phyloP scores from a whole-genome alignment of 345 rosid genomes.

The Passiflora organensis region DNA sequence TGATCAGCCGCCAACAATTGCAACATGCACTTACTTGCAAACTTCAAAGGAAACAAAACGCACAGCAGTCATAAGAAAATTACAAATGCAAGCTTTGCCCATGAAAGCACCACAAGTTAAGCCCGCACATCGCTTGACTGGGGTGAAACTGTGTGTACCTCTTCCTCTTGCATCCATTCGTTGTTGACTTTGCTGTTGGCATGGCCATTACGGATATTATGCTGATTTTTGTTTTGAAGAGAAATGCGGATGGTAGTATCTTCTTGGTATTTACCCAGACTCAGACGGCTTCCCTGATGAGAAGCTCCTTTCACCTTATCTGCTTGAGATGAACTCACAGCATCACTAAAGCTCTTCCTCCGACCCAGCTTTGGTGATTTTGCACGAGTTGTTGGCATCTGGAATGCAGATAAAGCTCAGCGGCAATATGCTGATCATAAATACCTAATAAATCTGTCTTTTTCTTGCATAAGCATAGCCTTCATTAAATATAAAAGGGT shows the following conservation, averaged over 20 bases:
- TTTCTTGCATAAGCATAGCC: too few relatives aligned
- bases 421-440: too few relatives aligned
- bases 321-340: conserved; percentile 10
- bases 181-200: conserved; percentile 15
- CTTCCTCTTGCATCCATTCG: conserved; percentile 18
- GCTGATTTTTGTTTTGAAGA: conserved; percentile 17
- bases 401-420: conserved; percentile 7
- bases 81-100: conserved; percentile 16
- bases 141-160: conserved; percentile 6
- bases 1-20: conserved; percentile 30
- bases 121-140: conserved; percentile 23
- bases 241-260: conserved; percentile 14
- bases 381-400: conserved; percentile 37
- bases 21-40: conserved; percentile 28
- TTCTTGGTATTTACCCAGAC: conserved; percentile 13
- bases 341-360: conserved; percentile 24
- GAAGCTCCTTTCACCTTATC: conserved; percentile 9
- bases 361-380: conserved; percentile 34
- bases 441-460: background rate
- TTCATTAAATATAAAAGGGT: too few relatives aligned
- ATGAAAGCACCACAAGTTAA: conserved; percentile 31
- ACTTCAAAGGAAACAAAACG: conserved; percentile 21
- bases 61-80: conserved; percentile 22
- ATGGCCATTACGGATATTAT: conserved; percentile 12
- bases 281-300: conserved; percentile 24